Conservation (phyloP, 2,329 filamentous ascomycete genomes). For the Ceratocystis smalleyi region DNA sequence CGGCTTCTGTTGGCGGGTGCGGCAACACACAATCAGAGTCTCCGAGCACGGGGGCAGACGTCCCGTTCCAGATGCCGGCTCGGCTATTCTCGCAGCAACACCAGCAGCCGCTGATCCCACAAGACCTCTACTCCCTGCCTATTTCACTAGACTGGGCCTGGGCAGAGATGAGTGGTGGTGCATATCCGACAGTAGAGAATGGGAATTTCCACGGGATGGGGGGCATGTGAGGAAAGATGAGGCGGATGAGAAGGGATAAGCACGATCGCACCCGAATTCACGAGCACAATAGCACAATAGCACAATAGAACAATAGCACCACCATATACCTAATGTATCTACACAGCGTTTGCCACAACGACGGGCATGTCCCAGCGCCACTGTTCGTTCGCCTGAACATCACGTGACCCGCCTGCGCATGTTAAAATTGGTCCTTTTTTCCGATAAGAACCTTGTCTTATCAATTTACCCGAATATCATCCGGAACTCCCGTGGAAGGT, state of each 20-base stretch:
- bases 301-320: too few species aligned
- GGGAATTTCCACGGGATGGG: conserved; percentile 31
- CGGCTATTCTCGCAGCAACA: background rate
- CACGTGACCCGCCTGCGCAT: background rate
- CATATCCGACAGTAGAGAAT: conserved; percentile 49
- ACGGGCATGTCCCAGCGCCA: background rate
- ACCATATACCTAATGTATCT: background rate
- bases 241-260: background rate
- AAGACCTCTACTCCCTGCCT: conserved; percentile 87
- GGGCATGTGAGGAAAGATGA: background rate
- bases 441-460: too few species aligned
- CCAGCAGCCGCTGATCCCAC: conserved; percentile 76
- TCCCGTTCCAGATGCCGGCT: background rate
- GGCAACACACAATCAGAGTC: background rate
- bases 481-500: too few species aligned
- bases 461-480: too few species aligned
- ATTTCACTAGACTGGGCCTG: conserved; percentile 89
- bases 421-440: too few species aligned
- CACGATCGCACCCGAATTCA: background rate
- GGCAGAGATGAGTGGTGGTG: conserved; percentile 52
- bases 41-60: background rate
- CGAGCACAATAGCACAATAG: background rate
- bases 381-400: background rate
- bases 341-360: background rate
- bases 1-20: background rate